Evolutionary conservation across 768 basidiomycete genomes (phyloP), one percentile per base, ranked within the genome.

Genomic region (Boletellus emodensis): DNA sequence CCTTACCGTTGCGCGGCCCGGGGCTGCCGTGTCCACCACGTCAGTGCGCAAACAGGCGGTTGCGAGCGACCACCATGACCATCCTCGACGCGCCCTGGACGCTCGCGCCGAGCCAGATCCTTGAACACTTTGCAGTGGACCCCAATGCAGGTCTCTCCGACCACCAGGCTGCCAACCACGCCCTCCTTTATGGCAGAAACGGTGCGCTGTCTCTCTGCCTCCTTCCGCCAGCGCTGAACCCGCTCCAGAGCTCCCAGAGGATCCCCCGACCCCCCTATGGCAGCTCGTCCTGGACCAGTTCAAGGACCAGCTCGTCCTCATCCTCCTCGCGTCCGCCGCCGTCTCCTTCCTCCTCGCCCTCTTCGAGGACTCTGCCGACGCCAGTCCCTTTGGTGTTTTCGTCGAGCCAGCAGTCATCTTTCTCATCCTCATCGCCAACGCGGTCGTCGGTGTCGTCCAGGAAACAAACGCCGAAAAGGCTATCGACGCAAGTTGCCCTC

Each of bases 261-360:
- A 94, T 10, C 86, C 90, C 0, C 73, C 90, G 3, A 96, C 95
- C 4, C 90, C 94, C 4, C 65, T 98, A 30, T 94, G 93, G 91
- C 80, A 91, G 64, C 83, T 98, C 53, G 87, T 99, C 52, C 78
- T 99, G n/a, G 94, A 96, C 59, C 95, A 99, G 72, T 99, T 99
- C 79, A 88, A 98, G 76, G 95, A 99, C 72, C 93, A 96, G 70
- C 82, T 99, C 26, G 95, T 99, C 37, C 85, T 99, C 55, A 98
- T 99, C 64, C 81, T 99, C 32, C 85, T 99, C 40, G 94, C 80
- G 3, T 96, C 94, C 1, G 95, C 95, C 12, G 84, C 90, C 40
- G 79, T 98, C 58, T 98, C 95, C 10, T 94, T 99, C 69, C 75
- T 94, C 13, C 76, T 99, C 36, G 95, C 95, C 8, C 69, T 95